phyloP scores from a whole-genome alignment of 495 filamentous ascomycete species.

The Penicillium pulvis region DNA sequence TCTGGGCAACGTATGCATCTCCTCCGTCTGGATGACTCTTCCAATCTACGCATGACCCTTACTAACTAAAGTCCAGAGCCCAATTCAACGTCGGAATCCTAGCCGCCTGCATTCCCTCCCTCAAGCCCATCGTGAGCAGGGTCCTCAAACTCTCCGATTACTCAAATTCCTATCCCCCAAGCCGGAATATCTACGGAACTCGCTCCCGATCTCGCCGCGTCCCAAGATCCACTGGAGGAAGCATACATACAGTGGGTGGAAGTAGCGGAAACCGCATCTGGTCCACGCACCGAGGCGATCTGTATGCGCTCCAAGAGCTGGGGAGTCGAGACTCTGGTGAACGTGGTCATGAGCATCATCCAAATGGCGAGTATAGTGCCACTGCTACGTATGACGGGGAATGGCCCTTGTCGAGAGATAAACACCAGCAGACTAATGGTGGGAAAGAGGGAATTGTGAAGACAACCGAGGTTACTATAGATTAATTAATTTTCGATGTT shows the following conservation, averaged over 20 bases:
- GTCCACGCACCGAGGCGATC: neutral
- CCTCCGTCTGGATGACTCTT: neutral
- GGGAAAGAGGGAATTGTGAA: neutral
- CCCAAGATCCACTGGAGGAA: neutral
- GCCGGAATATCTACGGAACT: neutral
- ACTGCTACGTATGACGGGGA: neutral
- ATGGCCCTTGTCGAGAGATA: neutral
- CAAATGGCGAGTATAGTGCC: constrained; percentile 3
- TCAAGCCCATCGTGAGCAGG: constrained; percentile 41
- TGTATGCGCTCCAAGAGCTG: neutral
- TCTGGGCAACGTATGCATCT: neutral
- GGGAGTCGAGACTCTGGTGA: constrained; percentile 4
- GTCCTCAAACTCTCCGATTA: constrained; percentile 25
- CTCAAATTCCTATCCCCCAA: neutral
- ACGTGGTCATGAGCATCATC: neutral
- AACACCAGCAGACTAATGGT: neutral
- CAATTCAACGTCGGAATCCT: constrained; percentile 51
- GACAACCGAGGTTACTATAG: neutral
- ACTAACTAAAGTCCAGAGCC: constrained; percentile 22
- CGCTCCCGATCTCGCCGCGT: neutral
- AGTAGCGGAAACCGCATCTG: neutral
- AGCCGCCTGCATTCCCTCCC: constrained; percentile 47
- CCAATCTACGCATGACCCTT: constrained; percentile 21
- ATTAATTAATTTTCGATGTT: too few species aligned
- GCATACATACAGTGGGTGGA: neutral